Evolutionary conservation across 2,329 filamentous ascomycete species (phyloP).

Genomic region (Monascus ruber): DNA sequence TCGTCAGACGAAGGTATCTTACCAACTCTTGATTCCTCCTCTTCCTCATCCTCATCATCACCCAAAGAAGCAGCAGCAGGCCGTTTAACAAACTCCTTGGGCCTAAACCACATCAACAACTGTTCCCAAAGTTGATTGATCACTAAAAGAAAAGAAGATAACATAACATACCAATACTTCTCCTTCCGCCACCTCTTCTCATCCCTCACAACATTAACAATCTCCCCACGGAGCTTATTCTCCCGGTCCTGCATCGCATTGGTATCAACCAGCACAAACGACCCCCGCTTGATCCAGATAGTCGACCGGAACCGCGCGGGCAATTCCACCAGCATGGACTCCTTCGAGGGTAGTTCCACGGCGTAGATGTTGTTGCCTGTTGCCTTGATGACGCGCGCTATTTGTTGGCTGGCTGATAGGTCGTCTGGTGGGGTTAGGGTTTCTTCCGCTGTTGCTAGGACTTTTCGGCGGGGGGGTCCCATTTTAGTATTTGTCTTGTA

Average conservation of each 20-base stretch:
- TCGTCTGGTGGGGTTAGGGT: conserved; percentile 48
- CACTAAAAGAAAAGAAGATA: not conserved
- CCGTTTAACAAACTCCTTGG: conserved; percentile 63
- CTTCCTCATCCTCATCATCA: conserved; percentile 63
- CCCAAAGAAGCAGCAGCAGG: conserved; percentile 55
- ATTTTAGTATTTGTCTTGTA: conserved; percentile 32
- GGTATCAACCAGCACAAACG: conserved; percentile 74
- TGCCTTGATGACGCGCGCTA: conserved; percentile 69
- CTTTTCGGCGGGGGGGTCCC: conserved; percentile 63
- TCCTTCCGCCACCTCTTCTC: conserved; percentile 88
- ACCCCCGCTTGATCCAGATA: conserved; percentile 84
- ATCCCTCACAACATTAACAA: conserved; percentile 83
- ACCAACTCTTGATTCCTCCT: conserved; percentile 68
- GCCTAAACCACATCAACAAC: conserved; percentile 43
- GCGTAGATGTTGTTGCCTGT: conserved; percentile 84
- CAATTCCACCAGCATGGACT: conserved; percentile 65
- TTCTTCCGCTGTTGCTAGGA: conserved; percentile 68
- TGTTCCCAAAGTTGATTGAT: conserved; percentile 2
- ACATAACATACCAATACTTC: conserved; percentile 59
- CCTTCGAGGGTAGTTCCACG: conserved; percentile 58
- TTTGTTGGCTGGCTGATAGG: conserved; percentile 42
- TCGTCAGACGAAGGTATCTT: conserved; percentile 76
- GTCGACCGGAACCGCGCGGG: conserved; percentile 77
- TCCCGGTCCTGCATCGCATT: conserved; percentile 52
- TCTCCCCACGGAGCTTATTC: conserved; percentile 75